Base-by-base conservation (phyloP, 2,329 filamentous ascomycete species). In the Monosporascus sp. region DNA sequence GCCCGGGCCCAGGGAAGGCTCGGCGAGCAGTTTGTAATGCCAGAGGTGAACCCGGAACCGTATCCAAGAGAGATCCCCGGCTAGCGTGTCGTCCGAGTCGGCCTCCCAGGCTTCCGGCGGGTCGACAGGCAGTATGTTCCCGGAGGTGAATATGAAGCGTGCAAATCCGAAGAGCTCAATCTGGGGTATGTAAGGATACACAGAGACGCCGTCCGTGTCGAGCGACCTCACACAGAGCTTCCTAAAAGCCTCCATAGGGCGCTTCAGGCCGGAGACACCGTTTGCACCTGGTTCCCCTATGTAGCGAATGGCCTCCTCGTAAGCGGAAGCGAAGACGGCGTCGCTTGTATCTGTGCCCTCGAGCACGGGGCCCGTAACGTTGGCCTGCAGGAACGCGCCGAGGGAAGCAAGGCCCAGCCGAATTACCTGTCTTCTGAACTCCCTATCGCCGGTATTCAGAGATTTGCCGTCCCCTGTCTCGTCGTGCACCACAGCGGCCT, bases 91-190 rank as follows among this genome's bases (percentile, higher is more conserved):
- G 3, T 52, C 55, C 8, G 59, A 58, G 4, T 61, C 57, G 7
- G 59, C 61, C 22, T 65, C 60, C 34, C 79, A 71, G 7, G 67
- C 68, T 17, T 60, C 51, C 7, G 54, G 59, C 7, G 49, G n/a
- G n/a, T 49, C 54, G 2, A 48, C 56, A 11, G 60, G 62, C 7
- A 63, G 49, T 24, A 64, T 52, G 7, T 55, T 22, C 8, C 60
- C 16, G 72, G 73, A 64, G 75, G 69, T 68, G 52, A 84, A 74
- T 27, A 82, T 68, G 58, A 75, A 75, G 26, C 75, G 71, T 3
- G 92, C 90, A 7, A 97, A 75, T 59, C 85, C 86, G 57, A 97
- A 88, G 1, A 97, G 79, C 66, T 97, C 91, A 16, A 96, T 78
- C 59, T 88, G 82, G 1, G 92, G 91, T 20, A 91, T 91, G 54